These are phyloP conservation scores for Cyathus pygmaeus DNA, from an alignment of 1,284 basidiomycete species.

Conservation along the genomic window DNA sequence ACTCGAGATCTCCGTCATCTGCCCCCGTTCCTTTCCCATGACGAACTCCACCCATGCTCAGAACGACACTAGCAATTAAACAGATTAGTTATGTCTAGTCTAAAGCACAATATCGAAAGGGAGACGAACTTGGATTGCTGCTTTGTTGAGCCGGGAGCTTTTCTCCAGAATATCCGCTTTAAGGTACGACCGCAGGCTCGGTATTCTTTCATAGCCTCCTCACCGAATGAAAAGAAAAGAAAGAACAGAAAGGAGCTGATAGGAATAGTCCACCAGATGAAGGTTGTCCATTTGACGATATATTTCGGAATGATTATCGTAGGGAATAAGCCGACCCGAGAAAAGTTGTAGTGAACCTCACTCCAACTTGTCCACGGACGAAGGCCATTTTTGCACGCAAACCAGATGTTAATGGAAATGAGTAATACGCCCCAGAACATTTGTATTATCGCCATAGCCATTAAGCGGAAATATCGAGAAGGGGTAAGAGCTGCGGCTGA, in stretches of 20 bases:
- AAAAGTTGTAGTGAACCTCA: slow-evolving; percentile 45
- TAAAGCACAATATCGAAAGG: no score
- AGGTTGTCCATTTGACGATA: slow-evolving; percentile 2
- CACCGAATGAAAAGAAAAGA: slow-evolving; percentile 27
- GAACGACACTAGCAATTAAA: no score
- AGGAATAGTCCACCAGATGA: slow-evolving; percentile 24
- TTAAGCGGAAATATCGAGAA: slow-evolving; percentile 61
- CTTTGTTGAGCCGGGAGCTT: no score
- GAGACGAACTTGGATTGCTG: no score
- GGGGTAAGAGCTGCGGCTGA: slow-evolving; percentile 45
- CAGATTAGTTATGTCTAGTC: no score
- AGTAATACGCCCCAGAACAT: slow-evolving; percentile 45
- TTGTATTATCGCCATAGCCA: slow-evolving; percentile 54
- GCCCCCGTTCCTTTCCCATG: no score
- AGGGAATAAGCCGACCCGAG: slow-evolving; percentile 41
- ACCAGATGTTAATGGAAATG: slow-evolving; percentile 36
- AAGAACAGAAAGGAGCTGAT: slow-evolving; percentile 22
- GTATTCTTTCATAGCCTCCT: slow-evolving; percentile 26
- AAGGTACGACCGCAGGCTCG: background rate
- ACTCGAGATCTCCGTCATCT: no score
- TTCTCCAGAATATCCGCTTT: background rate
- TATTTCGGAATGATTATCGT: slow-evolving; percentile 24
- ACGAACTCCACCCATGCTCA: no score
- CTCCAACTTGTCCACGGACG: slow-evolving; percentile 50
- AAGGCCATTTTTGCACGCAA: slow-evolving; percentile 18